Percentiles rank a stretch among this genome's conserved stretches.
Conservation (phyloP, 331 rosid species). For the Arachis monticola region DNA sequence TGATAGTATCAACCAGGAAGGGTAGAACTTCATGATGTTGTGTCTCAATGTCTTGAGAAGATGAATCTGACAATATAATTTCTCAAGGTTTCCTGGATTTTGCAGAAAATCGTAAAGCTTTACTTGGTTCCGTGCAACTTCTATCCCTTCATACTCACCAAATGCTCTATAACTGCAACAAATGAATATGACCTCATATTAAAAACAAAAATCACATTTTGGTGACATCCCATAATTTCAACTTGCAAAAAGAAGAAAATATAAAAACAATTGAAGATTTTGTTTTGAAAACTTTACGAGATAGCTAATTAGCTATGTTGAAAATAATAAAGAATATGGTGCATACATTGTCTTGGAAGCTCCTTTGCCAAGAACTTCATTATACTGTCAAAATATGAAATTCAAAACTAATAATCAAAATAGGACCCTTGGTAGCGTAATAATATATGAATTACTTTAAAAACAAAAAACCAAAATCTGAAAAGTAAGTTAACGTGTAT, state of each 20-base stretch:
- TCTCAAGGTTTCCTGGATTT: conserved; percentile 85
- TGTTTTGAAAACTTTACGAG: conserved; percentile 5
- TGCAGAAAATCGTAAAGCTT: conserved; percentile 77
- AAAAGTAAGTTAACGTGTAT: neutral
- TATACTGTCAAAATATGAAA: conserved; percentile 61
- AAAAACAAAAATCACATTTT: conserved; percentile 3
- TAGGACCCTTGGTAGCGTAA: conserved; percentile 12
- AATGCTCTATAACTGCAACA: conserved; percentile 81
- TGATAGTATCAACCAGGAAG: conserved; percentile 87
- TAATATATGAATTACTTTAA: neutral
- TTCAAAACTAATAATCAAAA: conserved; percentile 38
- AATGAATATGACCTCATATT: conserved; percentile 31
- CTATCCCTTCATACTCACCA: conserved; percentile 96
- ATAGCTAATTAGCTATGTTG: neutral
- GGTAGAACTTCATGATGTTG: conserved; percentile 84
- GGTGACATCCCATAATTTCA: conserved; percentile 33
- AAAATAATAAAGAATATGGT: conserved; percentile 34
- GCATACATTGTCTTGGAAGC: conserved; percentile 48
- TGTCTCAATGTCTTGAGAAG: conserved; percentile 91
- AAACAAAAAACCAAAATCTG: neutral
- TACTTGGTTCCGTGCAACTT: conserved; percentile 99
- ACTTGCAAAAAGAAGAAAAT: conserved; percentile 20
- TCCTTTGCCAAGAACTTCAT: conserved; percentile 97
- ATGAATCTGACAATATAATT: conserved; percentile 89
- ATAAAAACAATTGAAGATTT: conserved; percentile 9